A percentile compares a stretch with the other conserved stretches of the same genome.
These are phyloP conservation scores for Arthrobotrys pseudoclavata DNA, from an alignment of 2,329 filamentous ascomycete species.

Conservation along the genomic window DNA sequence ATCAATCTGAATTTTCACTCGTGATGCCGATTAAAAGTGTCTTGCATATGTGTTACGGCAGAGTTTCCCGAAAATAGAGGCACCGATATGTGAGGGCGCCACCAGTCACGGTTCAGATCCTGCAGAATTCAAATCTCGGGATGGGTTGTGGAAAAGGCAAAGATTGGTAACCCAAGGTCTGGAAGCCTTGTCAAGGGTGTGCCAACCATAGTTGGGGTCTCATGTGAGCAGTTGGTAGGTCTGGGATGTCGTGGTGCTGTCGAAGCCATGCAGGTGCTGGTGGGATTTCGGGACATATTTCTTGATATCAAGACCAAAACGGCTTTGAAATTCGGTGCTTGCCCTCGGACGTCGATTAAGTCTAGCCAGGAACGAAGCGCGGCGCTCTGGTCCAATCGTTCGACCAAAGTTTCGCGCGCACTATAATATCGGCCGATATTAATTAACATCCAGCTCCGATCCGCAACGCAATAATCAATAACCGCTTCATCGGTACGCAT, in stretches of 20 bases:
- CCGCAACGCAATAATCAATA: constrained; percentile 4
- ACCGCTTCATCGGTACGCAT: background rate
- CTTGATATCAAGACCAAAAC: background rate
- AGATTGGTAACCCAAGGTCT: constrained; percentile 39
- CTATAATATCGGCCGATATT: constrained; percentile 8
- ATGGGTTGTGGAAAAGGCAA: constrained; percentile 37
- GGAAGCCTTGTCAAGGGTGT: constrained; percentile 21
- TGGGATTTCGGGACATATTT: constrained; percentile 4
- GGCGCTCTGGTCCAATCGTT: constrained; percentile 29
- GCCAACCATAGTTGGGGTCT: constrained; percentile 27
- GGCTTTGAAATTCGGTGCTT: constrained; percentile 22
- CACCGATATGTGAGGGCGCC: background rate
- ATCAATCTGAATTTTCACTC: constrained; percentile 11
- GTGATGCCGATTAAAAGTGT: constrained; percentile 35
- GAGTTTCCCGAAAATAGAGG: constrained; percentile 8
- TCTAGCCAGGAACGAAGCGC: constrained; percentile 45
- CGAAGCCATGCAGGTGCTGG: constrained; percentile 18
- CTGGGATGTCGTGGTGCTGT: constrained; percentile 27
- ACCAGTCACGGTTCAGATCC: constrained; percentile 7
- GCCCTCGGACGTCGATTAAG: constrained; percentile 17
- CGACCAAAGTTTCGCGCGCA: background rate
- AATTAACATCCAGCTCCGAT: constrained; percentile 1
- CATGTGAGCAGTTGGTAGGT: constrained; percentile 39
- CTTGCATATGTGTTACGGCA: constrained; percentile 30
- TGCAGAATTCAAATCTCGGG: constrained; percentile 23